Percentiles rank a stretch among this genome's conserved stretches.
Conservation (phyloP, 228 moss, liverwort and hornwort genomes). For the Sphagnum fallax region DNA sequence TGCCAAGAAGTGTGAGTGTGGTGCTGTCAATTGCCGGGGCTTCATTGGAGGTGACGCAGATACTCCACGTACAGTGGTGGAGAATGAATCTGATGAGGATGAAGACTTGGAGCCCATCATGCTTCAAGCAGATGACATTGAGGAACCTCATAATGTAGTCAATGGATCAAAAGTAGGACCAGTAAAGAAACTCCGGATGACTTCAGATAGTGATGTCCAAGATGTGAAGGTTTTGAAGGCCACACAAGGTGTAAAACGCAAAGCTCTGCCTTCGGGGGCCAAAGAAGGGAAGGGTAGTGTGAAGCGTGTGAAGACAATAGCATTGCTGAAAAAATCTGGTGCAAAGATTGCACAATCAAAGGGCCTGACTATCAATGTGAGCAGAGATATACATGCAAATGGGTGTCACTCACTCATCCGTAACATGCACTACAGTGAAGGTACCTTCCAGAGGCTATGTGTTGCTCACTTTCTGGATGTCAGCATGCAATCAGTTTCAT, state of each 20-base stretch:
- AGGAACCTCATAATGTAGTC: constrained; percentile 32
- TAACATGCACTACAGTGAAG: constrained; percentile 55
- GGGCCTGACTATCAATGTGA: constrained; percentile 38
- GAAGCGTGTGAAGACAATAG: constrained; percentile 68
- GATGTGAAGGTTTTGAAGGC: constrained; percentile 4
- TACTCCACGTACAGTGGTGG: constrained; percentile 72
- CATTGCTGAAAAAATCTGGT: constrained; percentile 22
- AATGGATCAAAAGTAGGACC: constrained; percentile 33
- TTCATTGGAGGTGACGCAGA: constrained; percentile 86
- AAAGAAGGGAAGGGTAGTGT: constrained; percentile 32
- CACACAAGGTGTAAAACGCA: neutral
- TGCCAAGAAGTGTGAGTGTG: constrained; percentile 94
- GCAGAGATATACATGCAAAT: constrained; percentile 22
- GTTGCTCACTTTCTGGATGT: neutral
- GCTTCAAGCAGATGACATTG: constrained; percentile 61
- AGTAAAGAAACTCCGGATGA: constrained; percentile 37
- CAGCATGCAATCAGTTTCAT: neutral
- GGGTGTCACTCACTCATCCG: constrained; percentile 23
- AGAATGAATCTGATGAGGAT: constrained; percentile 83
- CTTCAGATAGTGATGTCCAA: constrained; percentile 29
- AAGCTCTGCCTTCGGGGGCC: neutral
- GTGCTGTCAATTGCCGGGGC: constrained; percentile 71
- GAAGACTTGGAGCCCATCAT: constrained; percentile 86
- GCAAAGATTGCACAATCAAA: constrained; percentile 15
- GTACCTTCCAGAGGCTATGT: constrained; percentile 15